Evolutionary conservation across 1,284 basidiomycete species (phyloP).

Genomic region (Austroboletus niveus): DNA sequence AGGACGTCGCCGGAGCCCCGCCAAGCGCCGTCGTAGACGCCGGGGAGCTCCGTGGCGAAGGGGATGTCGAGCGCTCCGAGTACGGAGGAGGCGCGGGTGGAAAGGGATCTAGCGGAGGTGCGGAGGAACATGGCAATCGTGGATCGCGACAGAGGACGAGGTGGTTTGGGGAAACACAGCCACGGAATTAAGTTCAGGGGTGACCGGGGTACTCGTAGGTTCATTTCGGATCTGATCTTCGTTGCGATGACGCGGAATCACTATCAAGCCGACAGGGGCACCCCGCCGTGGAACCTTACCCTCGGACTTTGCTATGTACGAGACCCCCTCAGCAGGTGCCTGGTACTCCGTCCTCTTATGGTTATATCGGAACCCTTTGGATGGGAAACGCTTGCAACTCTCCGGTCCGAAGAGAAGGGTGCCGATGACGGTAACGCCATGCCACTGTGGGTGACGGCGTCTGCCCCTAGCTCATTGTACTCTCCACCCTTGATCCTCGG

Average conservation of each 20-base stretch:
- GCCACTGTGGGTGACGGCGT: conserved; percentile 1
- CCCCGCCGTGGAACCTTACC: conserved; percentile 25
- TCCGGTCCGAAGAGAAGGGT: conserved; percentile 15
- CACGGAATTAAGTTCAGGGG: conserved; percentile 4
- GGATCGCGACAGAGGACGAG: no score
- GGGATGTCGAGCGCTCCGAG: conserved; percentile 64
- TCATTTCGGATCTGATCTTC: conserved; percentile 26
- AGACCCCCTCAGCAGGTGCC: no score
- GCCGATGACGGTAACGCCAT: conserved; percentile 12
- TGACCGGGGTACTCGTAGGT: conserved; percentile 1
- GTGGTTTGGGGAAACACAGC: conserved; percentile 8
- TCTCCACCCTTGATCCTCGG: conserved; percentile 13
- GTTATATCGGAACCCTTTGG: conserved; percentile 15
- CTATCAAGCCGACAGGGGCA: conserved; percentile 28
- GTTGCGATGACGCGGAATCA: conserved; percentile 29
- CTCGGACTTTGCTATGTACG: no score
- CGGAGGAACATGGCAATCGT: conserved; percentile 1
- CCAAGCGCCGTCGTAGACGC: conserved; percentile 80
- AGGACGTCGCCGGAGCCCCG: conserved; percentile 70
- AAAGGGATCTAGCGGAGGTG: conserved; percentile 39
- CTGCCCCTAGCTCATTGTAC: background rate
- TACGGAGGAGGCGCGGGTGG: conserved; percentile 62
- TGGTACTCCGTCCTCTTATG: no score
- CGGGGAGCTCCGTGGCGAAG: conserved; percentile 50
- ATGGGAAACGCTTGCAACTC: conserved; percentile 15